Base-by-base conservation (phyloP, 73 alveolate species). In the Uronychia setigera region DNA sequence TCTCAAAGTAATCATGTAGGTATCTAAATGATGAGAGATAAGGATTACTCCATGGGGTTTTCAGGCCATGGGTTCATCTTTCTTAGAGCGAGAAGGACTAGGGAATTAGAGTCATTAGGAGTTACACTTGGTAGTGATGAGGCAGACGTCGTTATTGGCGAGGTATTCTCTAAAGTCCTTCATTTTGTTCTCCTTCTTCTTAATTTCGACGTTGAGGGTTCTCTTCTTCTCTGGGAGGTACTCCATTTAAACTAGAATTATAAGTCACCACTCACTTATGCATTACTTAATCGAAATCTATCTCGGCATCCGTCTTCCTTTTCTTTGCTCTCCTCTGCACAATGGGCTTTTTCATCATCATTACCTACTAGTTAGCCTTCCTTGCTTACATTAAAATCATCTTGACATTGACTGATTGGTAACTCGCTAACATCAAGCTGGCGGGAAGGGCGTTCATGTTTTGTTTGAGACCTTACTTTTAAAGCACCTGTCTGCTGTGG, bases 121-220 rank as follows among this genome's bases (percentile, higher is more conserved):
- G 19, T 33, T 88, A 88, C 90, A 88, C 78, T 92, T 92, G 33
- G 88, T 93, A 32, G 89, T 30, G 32, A 87, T 80, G 60, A 88
- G 91, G 82, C 88, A 93, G 29, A 92, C 93, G 27, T 90, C 94
- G 28, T 88, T 83, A 67, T 92, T 90, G 58, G 93, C 97, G 32
- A 92, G 78, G 80, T 92, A 92, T 76, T 92, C 93, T 78, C 97
- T 76, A 86, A 92, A 92, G 25, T 88, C 74, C 29, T 78, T 82
- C 1, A 84, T 28, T 83, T 92, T 92, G 31, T 88, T 81, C 57
- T 92, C 93, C 82, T 89, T 92, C 79, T 81, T 87, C 80, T 58
- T 31, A 32, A 75, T 67, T 33, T 83, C 74, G 35, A 84, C 78
- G 30, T 75, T 59, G 34, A 30, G 85, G 11, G 83, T 75, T 11